phyloP scores from a whole-genome alignment of 805 yeast genomes.

The Starmerella asiatica region DNA sequence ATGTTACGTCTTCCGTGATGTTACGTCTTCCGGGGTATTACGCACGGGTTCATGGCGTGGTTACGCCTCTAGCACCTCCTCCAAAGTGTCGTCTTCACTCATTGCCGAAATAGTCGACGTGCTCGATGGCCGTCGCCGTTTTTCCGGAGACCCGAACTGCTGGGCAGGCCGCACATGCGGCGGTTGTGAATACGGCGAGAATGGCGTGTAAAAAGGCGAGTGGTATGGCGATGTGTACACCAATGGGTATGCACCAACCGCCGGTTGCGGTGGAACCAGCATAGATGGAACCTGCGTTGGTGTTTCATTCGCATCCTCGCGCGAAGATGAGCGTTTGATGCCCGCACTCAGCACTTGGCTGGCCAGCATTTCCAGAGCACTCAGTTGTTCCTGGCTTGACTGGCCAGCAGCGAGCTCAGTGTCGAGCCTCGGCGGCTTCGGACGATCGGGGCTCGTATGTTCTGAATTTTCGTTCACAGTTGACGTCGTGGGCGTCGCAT shows the following conservation, averaged over 20 bases:
- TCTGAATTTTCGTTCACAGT: no score
- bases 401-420: constrained; percentile 6
- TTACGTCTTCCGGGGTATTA: no score
- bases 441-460: constrained; percentile 8
- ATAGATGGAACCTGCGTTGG: background rate
- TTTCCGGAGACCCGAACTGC: constrained; percentile 14
- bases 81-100: constrained; percentile 25
- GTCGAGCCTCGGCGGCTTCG: constrained; percentile 18
- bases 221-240: constrained; percentile 9
- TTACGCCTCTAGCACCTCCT: constrained; percentile 8
- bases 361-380: constrained; percentile 42
- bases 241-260: background rate
- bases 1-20: no score
- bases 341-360: constrained; percentile 35
- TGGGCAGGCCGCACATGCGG: constrained; percentile 24
- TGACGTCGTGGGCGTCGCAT: no score
- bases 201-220: constrained; percentile 16
- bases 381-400: constrained; percentile 21
- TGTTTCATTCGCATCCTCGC: background rate
- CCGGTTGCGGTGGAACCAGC: background rate
- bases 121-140: constrained; percentile 25
- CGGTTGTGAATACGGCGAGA: constrained; percentile 13
- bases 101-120: constrained; percentile 28
- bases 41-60: no score
- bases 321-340: constrained; percentile 6